A percentile compares a stretch with the other conserved stretches of the same genome.
Evolutionary conservation across 257 asterid species (phyloP).

Genomic region (Ophiorrhiza pumila): DNA sequence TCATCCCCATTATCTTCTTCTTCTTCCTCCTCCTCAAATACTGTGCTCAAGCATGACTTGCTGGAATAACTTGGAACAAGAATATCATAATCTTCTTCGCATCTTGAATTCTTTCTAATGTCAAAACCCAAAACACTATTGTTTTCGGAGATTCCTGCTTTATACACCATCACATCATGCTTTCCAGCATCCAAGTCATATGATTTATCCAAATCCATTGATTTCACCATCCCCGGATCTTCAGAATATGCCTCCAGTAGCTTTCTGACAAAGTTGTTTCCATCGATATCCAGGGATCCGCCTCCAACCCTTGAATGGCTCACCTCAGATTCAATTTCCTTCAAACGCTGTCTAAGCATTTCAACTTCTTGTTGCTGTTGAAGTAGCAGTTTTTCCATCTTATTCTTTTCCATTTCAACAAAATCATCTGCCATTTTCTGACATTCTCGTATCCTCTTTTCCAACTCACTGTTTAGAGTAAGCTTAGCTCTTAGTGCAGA

Average conservation of each 20-base stretch:
- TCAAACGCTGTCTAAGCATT: slow-evolving; percentile 61
- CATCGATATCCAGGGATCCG: slow-evolving; percentile 47
- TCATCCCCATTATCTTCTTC: slow-evolving; percentile 57
- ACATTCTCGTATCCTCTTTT: slow-evolving; percentile 58
- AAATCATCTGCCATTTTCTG: slow-evolving; percentile 58
- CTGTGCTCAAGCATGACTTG: slow-evolving; percentile 62
- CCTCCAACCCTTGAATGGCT: slow-evolving; percentile 45
- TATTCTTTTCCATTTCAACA: slow-evolving; percentile 67
- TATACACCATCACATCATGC: slow-evolving; percentile 25
- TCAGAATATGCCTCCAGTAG: slow-evolving; percentile 57
- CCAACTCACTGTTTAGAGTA: slow-evolving; percentile 46
- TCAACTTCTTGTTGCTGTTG: slow-evolving; percentile 71
- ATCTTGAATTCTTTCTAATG: slow-evolving; percentile 28
- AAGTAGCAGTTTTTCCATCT: slow-evolving; percentile 60
- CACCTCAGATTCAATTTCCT: slow-evolving; percentile 68
- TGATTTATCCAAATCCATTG: slow-evolving; percentile 86
- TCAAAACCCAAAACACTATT: slow-evolving; percentile 26
- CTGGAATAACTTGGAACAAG: slow-evolving; percentile 29
- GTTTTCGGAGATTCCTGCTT: slow-evolving; percentile 27
- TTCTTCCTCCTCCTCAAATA: slow-evolving; percentile 71
- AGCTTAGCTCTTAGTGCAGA: slow-evolving; percentile 54
- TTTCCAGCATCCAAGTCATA: slow-evolving; percentile 56
- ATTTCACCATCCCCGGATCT: slow-evolving; percentile 84
- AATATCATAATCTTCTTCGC: slow-evolving; percentile 30
- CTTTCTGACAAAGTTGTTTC: slow-evolving; percentile 53